A percentile compares a stretch with the other conserved stretches of the same genome.
Evolutionary conservation across 768 basidiomycete genomes (phyloP).

Genomic region (Boletus subcaerulescens): DNA sequence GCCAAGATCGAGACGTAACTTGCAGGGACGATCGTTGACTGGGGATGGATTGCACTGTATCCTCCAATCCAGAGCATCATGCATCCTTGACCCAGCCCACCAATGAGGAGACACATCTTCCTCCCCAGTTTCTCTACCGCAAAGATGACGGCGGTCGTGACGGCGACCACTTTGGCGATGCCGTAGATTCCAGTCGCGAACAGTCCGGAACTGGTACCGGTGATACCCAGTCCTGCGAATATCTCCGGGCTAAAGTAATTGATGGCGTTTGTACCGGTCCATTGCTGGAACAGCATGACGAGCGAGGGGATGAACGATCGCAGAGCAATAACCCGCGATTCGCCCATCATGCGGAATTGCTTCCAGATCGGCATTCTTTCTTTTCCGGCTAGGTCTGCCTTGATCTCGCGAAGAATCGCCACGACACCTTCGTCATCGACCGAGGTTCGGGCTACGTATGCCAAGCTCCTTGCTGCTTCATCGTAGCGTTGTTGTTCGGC

Average conservation of each 20-base stretch:
- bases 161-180: conserved; percentile 41
- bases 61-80: conserved; percentile 40
- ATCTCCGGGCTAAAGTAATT: conserved; percentile 55
- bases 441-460: conserved; percentile 33
- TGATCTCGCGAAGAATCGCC: conserved; percentile 44
- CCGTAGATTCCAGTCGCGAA: conserved; percentile 49
- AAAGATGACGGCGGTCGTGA: conserved; percentile 39
- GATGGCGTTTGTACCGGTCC: conserved; percentile 54
- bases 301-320: conserved; percentile 45
- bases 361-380: conserved; percentile 30
- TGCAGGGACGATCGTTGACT: conserved; percentile 26
- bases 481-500: conserved; percentile 45
- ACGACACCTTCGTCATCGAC: conserved; percentile 36
- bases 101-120: conserved; percentile 47
- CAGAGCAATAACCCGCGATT: conserved; percentile 41
- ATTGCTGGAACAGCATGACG: conserved; percentile 47
- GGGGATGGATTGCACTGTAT: conserved; percentile 33
- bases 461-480: conserved; percentile 39
- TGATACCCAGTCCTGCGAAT: conserved; percentile 47
- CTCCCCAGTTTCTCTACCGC: conserved; percentile 50
- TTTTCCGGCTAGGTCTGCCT: conserved; percentile 45
- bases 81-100: conserved; percentile 45
- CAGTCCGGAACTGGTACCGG: conserved; percentile 39
- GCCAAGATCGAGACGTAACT: conserved; percentile 39
- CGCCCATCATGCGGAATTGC: conserved; percentile 44